A percentile compares a stretch with the other conserved stretches of the same genome.
These are phyloP conservation scores for Primulina eburnea DNA, from an alignment of 257 asterid genomes.

Conservation along the genomic window DNA sequence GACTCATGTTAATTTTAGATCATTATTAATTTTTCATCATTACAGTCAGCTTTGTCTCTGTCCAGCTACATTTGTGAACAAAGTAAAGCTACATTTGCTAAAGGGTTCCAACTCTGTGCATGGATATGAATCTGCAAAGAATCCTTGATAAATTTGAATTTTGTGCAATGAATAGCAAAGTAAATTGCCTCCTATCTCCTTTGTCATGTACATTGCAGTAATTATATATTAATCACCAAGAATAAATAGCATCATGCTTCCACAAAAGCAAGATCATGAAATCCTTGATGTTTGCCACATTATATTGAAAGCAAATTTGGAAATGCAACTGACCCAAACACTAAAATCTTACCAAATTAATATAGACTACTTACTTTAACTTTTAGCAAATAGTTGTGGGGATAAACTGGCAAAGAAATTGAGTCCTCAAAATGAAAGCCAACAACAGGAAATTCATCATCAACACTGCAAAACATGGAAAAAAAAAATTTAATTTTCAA, in stretches of 20 bases:
- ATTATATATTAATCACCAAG: no score
- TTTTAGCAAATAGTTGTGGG: conserved; percentile 61
- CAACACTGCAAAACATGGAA: conserved; percentile 46
- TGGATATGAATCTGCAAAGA: no score
- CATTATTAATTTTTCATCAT: not conserved
- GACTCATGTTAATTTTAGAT: not conserved
- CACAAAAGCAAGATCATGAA: not conserved
- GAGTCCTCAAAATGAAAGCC: conserved; percentile 46
- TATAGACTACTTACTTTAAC: conserved; percentile 46
- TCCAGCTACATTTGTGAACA: no score
- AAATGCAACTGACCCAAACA: not conserved
- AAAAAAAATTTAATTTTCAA: conserved; percentile 22
- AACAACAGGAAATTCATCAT: conserved; percentile 63
- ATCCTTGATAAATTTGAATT: no score
- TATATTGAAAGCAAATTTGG: not conserved
- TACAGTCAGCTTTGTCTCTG: not conserved
- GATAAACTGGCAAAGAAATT: conserved; percentile 47
- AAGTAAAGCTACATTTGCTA: no score
- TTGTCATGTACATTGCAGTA: no score
- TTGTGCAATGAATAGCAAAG: no score
- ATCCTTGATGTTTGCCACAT: not conserved
- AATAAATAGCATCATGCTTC: not conserved
- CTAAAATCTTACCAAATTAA: conserved; percentile 9
- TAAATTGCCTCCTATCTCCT: no score
- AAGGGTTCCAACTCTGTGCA: no score